Percentiles rank a stretch among this genome's conserved stretches.
Evolutionary conservation across 1,284 basidiomycete genomes (phyloP).

Genomic region (Papiliotrema fonsecae): DNA sequence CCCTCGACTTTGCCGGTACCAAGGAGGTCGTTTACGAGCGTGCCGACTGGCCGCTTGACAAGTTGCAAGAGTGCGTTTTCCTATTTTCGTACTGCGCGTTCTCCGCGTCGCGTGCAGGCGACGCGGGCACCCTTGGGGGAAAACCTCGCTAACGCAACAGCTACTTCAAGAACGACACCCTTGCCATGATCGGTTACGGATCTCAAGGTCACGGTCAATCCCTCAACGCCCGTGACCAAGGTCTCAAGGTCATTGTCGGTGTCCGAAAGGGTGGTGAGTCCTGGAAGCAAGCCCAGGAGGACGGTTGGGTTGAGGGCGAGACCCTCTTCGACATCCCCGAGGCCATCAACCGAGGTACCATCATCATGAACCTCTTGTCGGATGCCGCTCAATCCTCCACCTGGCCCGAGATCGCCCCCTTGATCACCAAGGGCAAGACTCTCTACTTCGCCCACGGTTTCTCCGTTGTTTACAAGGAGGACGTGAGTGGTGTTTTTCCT

Average conservation of each 20-base stretch:
- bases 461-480: constrained; percentile 97
- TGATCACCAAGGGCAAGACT: constrained; percentile 98
- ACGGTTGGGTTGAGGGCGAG: constrained; percentile 98
- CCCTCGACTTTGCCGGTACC: constrained; percentile 94
- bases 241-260: constrained; percentile 97
- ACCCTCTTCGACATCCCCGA: constrained; percentile 98
- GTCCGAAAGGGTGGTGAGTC: constrained; percentile 90
- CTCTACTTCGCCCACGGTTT: constrained; percentile 99
- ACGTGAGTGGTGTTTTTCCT: constrained; percentile 48
- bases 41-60: constrained; percentile 94
- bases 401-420: constrained; percentile 80
- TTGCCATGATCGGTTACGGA: constrained; percentile 97
- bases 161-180: constrained; percentile 99
- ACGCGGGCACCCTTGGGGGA: no score
- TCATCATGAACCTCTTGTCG: constrained; percentile 99
- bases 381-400: constrained; percentile 97
- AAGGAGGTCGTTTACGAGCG: constrained; percentile 97
- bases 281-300: constrained; percentile 92
- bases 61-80: constrained; percentile 73
- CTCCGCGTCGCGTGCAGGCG: not conserved
- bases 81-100: not conserved
- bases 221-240: constrained; percentile 97
- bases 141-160: no score
- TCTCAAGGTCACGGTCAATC: constrained; percentile 98
- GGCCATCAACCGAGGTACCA: constrained; percentile 90